Conservation (phyloP, 148 eudicot species). For the Arctostaphylos glauca region DNA sequence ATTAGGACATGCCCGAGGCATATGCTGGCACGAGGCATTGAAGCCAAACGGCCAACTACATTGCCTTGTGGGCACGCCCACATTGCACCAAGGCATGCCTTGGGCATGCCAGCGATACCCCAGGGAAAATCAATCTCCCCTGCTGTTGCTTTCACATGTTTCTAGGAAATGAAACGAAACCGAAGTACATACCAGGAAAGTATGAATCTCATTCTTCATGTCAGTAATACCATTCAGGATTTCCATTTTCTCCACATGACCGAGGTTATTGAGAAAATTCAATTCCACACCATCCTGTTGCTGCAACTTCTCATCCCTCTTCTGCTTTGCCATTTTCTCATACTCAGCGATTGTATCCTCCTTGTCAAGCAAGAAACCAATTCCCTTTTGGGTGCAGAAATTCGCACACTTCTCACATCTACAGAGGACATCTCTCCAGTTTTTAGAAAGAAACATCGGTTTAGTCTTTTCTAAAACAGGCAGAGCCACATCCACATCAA, state of each 20-base stretch:
- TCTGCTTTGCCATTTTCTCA: constrained; percentile 78
- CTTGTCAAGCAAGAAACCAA: constrained; percentile 68
- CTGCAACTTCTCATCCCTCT: constrained; percentile 79
- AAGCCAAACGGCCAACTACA: no score
- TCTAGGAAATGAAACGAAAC: background rate
- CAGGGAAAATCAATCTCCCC: background rate
- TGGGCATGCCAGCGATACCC: background rate
- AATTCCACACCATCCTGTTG: constrained; percentile 64
- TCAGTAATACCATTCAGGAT: constrained; percentile 80
- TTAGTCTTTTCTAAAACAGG: constrained; percentile 38
- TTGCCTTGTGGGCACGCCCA: no score
- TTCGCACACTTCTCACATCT: constrained; percentile 58
- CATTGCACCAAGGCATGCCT: background rate
- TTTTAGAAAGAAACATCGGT: constrained; percentile 62
- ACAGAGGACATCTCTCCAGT: constrained; percentile 83
- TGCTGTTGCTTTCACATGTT: background rate
- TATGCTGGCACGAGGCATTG: no score
- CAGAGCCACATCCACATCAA: constrained; percentile 43
- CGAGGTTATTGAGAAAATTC: constrained; percentile 68
- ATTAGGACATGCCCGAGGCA: no score
- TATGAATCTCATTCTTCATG: constrained; percentile 76
- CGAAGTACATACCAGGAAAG: constrained; percentile 61
- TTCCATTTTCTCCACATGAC: constrained; percentile 90
- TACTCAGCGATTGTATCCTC: constrained; percentile 90
- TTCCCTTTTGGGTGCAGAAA: constrained; percentile 52